Evolutionary conservation across 2,329 filamentous ascomycete genomes (phyloP).

Genomic region (Gnomoniopsis sp.): DNA sequence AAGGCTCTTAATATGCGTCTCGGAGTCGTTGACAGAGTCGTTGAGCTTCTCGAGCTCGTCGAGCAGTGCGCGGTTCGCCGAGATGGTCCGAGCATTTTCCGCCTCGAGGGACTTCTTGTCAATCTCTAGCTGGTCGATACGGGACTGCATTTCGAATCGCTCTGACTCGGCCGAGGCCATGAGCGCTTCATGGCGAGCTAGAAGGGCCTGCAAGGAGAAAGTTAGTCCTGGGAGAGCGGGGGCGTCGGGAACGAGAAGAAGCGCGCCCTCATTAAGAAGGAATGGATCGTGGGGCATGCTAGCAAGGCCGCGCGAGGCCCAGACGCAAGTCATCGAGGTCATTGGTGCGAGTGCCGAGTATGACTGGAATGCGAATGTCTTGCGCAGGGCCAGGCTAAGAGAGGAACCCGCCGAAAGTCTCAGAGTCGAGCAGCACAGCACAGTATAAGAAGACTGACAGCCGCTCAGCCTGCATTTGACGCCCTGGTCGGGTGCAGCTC

Average conservation of each 20-base stretch:
- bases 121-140: slow-evolving; percentile 72
- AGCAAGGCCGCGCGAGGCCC: not conserved
- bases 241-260: slow-evolving; percentile 1
- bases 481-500: not conserved
- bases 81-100: slow-evolving; percentile 72
- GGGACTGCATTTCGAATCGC: slow-evolving; percentile 66
- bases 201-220: slow-evolving; percentile 75
- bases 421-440: not conserved
- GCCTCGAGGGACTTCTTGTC: slow-evolving; percentile 72
- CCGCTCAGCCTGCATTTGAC: not conserved
- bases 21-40: slow-evolving; percentile 72
- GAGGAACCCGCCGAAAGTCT: not conserved
- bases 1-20: slow-evolving; percentile 72
- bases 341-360: not conserved
- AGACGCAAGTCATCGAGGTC: slow-evolving; percentile 1
- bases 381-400: not conserved
- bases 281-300: not conserved
- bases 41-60: slow-evolving; percentile 86
- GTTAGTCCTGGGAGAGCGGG: slow-evolving; percentile 58
- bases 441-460: not conserved
- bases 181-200: slow-evolving; percentile 89
- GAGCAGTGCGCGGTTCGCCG: slow-evolving; percentile 78
- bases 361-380: slow-evolving; percentile 23
- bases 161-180: slow-evolving; percentile 90
- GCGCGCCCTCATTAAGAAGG: slow-evolving; percentile 9